Evolutionary conservation across 306 rosid genomes (phyloP).

Genomic region (Malus domestica): ASM211411v1 NC_041795.1:4958501-4959000

Average conservation of each 20-base stretch:
- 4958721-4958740: conserved; percentile 2
- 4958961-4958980: no score
- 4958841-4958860: no score
- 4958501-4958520: background rate
- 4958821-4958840: no score
- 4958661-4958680: background rate
- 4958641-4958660: background rate
- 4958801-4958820: no score
- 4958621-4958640: background rate
- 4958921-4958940: accelerated
- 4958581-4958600: background rate
- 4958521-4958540: background rate
- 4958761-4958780: no score
- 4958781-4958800: no score
- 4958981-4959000: no score
- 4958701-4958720: conserved; percentile 7
- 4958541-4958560: background rate
- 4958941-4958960: no score
- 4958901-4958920: no score
- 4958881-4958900: no score
- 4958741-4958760: background rate
- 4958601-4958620: background rate
- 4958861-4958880: no score
- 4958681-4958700: background rate
- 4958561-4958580: background rate